Evolutionary conservation across 2,329 filamentous ascomycete genomes (phyloP).

Genomic region (Capronia coronata): DNA sequence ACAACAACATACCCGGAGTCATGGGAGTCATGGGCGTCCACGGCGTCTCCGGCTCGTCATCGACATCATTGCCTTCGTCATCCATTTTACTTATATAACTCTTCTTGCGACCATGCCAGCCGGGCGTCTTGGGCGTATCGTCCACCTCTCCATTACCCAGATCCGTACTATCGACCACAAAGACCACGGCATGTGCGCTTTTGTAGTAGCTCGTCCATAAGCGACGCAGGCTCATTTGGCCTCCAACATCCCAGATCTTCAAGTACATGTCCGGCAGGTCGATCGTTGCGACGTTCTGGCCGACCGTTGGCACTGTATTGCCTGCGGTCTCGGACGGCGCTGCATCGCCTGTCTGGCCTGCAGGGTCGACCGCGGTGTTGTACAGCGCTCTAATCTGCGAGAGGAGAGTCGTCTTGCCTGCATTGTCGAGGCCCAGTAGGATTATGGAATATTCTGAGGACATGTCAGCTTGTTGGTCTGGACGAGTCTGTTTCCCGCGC

Average conservation of each 20-base stretch:
- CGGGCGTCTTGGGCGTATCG: conserved; percentile 27
- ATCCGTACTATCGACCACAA: conserved; percentile 93
- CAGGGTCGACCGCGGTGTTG: conserved; percentile 44
- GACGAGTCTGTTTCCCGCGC: background rate
- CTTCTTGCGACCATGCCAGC: conserved; percentile 27
- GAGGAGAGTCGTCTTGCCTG: conserved; percentile 96
- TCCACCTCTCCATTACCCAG: conserved; percentile 66
- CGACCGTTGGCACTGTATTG: conserved; percentile 92
- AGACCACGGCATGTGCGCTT: conserved; percentile 92
- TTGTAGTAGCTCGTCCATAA: conserved; percentile 96
- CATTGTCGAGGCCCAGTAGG: conserved; percentile 93
- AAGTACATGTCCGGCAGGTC: conserved; percentile 90
- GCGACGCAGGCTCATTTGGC: conserved; percentile 78
- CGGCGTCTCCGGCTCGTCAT: conserved; percentile 32
- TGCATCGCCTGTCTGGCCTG: conserved; percentile 34
- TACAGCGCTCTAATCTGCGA: conserved; percentile 92
- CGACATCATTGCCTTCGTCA: conserved; percentile 2
- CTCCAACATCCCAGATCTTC: conserved; percentile 97
- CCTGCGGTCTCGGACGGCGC: conserved; percentile 57
- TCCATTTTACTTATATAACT: conserved; percentile 26
- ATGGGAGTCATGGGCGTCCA: conserved; percentile 34
- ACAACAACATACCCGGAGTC: conserved; percentile 30
- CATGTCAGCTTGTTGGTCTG: background rate
- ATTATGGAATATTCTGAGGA: conserved; percentile 86
- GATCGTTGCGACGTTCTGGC: conserved; percentile 92